phyloP scores from a whole-genome alignment of 345 rosid genomes.

The Aquilaria sinensis region DNA sequence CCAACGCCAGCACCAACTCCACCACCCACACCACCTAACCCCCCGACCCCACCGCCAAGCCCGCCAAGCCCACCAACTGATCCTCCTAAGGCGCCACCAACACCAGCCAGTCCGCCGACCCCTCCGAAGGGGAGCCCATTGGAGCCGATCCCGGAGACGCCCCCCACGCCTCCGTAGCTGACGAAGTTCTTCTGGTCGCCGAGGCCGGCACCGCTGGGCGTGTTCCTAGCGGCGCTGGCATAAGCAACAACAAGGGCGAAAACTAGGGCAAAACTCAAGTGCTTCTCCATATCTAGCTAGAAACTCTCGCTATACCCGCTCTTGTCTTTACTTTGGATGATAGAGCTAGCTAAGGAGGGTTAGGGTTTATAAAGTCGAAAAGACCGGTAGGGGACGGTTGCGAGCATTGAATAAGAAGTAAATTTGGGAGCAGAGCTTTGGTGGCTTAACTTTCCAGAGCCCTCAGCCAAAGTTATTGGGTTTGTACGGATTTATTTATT shows the following conservation, averaged over 20 bases:
- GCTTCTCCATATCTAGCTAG: constrained; percentile 28
- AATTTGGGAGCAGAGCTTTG: too few relatives aligned
- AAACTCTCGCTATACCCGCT: neutral
- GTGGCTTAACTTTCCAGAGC: too few relatives aligned
- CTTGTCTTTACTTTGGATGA: neutral
- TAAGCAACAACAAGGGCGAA: constrained; percentile 29
- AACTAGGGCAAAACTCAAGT: constrained; percentile 16
- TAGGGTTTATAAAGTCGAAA: constrained; percentile 20
- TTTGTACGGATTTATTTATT: too few relatives aligned
- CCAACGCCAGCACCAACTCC: constrained; percentile 31
- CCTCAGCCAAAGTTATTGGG: too few relatives aligned
- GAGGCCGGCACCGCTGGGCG: constrained; percentile 33
- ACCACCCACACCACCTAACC: constrained; percentile 17
- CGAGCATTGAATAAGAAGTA: constrained; percentile 11
- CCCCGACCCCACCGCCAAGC: constrained; percentile 24
- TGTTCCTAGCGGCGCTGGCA: constrained; percentile 28
- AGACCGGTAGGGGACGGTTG: constrained; percentile 22
- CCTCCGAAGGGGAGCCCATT: constrained; percentile 50
- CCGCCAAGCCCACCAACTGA: constrained; percentile 28
- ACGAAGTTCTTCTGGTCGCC: constrained; percentile 67
- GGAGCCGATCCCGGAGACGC: constrained; percentile 51
- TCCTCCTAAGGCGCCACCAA: constrained; percentile 25
- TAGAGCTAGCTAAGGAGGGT: too few relatives aligned
- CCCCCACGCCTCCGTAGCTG: constrained; percentile 62
- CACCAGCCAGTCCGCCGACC: constrained; percentile 42